Base-by-base conservation (phyloP, 805 yeast species). In the Candida adriatica region DNA sequence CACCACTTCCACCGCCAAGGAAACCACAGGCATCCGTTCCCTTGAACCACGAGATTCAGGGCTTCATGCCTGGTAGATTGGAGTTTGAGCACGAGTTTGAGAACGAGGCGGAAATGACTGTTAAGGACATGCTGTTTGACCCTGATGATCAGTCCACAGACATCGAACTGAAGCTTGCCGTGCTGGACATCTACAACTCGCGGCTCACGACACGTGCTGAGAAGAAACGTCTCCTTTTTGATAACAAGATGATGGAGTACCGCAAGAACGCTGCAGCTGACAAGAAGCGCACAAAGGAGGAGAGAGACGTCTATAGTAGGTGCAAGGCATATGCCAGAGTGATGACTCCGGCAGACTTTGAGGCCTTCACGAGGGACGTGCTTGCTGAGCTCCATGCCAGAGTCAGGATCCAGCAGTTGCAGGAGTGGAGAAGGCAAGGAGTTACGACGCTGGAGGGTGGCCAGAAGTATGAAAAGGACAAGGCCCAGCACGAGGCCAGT, bases 21-120 rank as follows among this genome's bases (percentile, higher is more conserved):
- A 92, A 90, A 53, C 86, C 94, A 5, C 76, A 83, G 28, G 88
- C 96, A 0, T 86, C 96, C 6, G 90, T 83, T 6, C 99, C 99
- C 0, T 70, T 92, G 35, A 88, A 97, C 61, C 96, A 94, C 51
- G 97, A 94, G 49, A 75, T 92, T 39, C 97, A 92, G 56, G 96
- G 96, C 3, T 92, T 79, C 55, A 92, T 92, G 99, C 99, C 99
- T 24, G 99, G 97, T 26, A 75, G 99, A 50, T 64, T 92, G 39
- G 99, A 92, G 56, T 92, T 92, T 56, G 99, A 92, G 49, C 85
- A 80, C 37, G 99, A 92, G 55, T 87, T 83, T 24, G 98, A 92
- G 54, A 92, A 92, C 49, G 99, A 92, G 34, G 97, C 98, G 0
- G 99, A 92, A 58, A 68, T 80, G 34, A 79, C 92, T 0, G 85